Evolutionary conservation across 1,139 yeast genomes (phyloP).

Genomic region (Kluyveromyces sp.): DNA sequence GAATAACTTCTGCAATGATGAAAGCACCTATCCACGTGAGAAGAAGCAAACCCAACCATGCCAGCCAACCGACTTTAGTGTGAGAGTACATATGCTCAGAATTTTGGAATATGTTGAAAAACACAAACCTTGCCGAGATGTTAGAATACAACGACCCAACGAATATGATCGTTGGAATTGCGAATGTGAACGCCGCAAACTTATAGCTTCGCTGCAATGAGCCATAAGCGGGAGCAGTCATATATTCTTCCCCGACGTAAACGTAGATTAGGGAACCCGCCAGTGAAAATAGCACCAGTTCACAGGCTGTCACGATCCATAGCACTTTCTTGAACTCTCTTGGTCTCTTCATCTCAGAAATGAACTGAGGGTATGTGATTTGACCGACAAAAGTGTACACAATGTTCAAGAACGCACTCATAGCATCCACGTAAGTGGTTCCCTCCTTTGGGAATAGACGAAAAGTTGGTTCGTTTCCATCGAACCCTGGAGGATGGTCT

Average conservation of each 20-base stretch:
- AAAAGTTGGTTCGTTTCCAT: constrained; percentile 39
- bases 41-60: constrained; percentile 43
- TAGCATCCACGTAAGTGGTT: constrained; percentile 46
- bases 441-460: constrained; percentile 45
- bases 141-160: constrained; percentile 51
- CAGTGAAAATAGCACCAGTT: constrained; percentile 43
- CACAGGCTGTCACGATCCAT: constrained; percentile 44
- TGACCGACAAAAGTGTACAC: constrained; percentile 61
- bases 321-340: constrained; percentile 52
- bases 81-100: constrained; percentile 43
- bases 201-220: constrained; percentile 41
- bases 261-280: constrained; percentile 54
- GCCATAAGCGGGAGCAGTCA: constrained; percentile 56
- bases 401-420: constrained; percentile 53
- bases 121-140: constrained; percentile 47
- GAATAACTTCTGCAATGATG: constrained; percentile 55
- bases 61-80: constrained; percentile 46
- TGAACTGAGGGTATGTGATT: constrained; percentile 55
- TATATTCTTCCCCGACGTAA: constrained; percentile 48
- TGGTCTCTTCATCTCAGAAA: constrained; percentile 53
- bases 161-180: constrained; percentile 52
- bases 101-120: constrained; percentile 40
- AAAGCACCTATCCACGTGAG: constrained; percentile 49
- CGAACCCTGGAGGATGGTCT: constrained; percentile 41
- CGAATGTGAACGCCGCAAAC: constrained; percentile 53